Conservation (phyloP, 768 basidiomycete genomes). For the Suillus hirtellus region DNA sequence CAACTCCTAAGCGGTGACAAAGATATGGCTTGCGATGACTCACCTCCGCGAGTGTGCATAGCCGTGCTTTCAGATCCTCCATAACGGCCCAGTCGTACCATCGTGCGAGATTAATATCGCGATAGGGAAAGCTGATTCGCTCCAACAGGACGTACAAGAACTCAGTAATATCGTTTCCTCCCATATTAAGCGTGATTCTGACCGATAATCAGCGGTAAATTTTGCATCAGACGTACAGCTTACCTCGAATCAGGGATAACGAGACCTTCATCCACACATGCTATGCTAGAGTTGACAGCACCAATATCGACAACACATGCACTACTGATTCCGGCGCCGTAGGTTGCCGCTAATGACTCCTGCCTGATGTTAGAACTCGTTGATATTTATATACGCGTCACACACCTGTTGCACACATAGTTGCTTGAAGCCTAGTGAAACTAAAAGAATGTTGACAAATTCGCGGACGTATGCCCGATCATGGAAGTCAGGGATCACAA, state of each 20-base stretch:
- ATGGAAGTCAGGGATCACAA: constrained; percentile 92
- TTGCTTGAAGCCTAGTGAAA: constrained; percentile 89
- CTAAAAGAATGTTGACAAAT: constrained; percentile 68
- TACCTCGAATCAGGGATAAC: constrained; percentile 87
- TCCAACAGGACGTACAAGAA: constrained; percentile 79
- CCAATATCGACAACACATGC: constrained; percentile 98
- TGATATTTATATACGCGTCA: neutral
- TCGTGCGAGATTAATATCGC: constrained; percentile 72
- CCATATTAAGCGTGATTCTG: constrained; percentile 82
- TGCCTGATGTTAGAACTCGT: constrained; percentile 29
- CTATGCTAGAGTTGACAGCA: constrained; percentile 76
- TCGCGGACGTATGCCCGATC: constrained; percentile 83
- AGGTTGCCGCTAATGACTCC: constrained; percentile 93
- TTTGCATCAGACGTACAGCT: constrained; percentile 15
- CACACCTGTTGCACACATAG: constrained; percentile 86
- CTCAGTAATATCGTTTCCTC: constrained; percentile 93
- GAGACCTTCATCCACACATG: constrained; percentile 94
- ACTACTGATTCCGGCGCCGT: constrained; percentile 91
- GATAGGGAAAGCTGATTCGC: constrained; percentile 85
- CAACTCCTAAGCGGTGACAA: constrained; percentile 11
- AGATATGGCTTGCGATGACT: constrained; percentile 22
- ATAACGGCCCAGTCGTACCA: constrained; percentile 89
- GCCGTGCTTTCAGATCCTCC: constrained; percentile 84
- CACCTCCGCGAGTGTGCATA: constrained; percentile 90
- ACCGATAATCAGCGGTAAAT: constrained; percentile 12